Base-by-base conservation (phyloP, 2,329 filamentous ascomycete genomes). In the Fusarium sp. region DNA sequence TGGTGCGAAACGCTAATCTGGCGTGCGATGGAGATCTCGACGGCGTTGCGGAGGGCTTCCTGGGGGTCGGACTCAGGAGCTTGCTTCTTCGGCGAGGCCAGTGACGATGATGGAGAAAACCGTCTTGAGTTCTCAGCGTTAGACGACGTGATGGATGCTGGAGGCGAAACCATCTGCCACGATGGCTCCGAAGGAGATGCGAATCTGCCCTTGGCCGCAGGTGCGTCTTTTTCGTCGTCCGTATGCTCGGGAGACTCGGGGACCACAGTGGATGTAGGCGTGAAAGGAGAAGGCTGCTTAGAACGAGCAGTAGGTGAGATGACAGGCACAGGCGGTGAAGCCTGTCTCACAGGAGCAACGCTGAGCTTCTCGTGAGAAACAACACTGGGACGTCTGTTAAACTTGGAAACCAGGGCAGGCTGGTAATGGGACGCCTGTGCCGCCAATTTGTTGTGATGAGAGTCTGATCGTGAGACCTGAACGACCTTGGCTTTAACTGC, bases 21-120 rank as follows among this genome's bases (percentile, higher is more conserved):
- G 2, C 90, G 83, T 1, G 89, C 89, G 69, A 92, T 91, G 3
- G 89, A 91, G 45, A 90, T 83, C 76, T 91, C 87, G 6, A 90
- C 88, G 3, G 89, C 87, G 43, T 84, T 84, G 66, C 85, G 84
- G 15, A 87, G 77, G 8, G 80, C 82, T 22, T 73, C 70, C 3
- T 71, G 69, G 9, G 72, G 63, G 21, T 74, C 61, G 9, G 55
- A 17, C 17, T 66, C 73, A 67, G 50, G 7, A 28, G 57, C 43
- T 53, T 66, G 38, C 69, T 72, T 39, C 72, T 79, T 38, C 73
- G 77, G n/a, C 61, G 75, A 39, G 14, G 64, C 34, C 7, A 67
- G 22, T 17, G 73, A 67, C 6, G 66, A 60, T 5, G 70, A 56
- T 7, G 64, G 66, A 11, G 67, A 69, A 14, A 62, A 56, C 39